These are phyloP conservation scores for Helenozyma rhizophorensis DNA, from an alignment of 805 yeast species.

Conservation along the genomic window DNA sequence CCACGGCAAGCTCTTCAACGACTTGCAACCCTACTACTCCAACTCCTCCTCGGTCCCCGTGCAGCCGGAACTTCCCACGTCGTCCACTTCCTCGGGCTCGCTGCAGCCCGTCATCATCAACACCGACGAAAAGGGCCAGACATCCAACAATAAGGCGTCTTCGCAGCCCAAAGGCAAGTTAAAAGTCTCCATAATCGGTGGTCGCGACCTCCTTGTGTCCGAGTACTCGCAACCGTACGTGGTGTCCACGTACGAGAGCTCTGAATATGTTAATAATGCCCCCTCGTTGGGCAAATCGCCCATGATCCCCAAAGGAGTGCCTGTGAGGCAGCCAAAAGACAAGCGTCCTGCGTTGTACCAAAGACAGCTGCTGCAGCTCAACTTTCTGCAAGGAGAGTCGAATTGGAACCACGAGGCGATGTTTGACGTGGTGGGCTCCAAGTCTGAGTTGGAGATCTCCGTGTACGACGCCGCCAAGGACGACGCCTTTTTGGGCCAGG, in stretches of 20 bases:
- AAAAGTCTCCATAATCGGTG: slow-evolving; percentile 76
- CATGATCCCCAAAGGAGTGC: slow-evolving; percentile 13
- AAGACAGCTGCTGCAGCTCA: slow-evolving; percentile 36
- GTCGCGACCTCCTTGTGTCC: slow-evolving; percentile 59
- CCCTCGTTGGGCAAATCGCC: slow-evolving; percentile 40
- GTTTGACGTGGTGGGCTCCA: slow-evolving; percentile 85
- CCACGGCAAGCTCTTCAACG: slow-evolving; percentile 9
- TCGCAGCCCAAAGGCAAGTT: slow-evolving; percentile 74
- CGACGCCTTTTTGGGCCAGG: slow-evolving; percentile 85
- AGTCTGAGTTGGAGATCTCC: slow-evolving; percentile 82
- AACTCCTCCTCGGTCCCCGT: slow-evolving; percentile 2
- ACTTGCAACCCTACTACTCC: slow-evolving; percentile 18
- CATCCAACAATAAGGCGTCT: slow-evolving; percentile 22
- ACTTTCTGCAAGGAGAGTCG: slow-evolving; percentile 16
- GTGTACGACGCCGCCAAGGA: slow-evolving; percentile 81
- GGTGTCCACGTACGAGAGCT: slow-evolving; percentile 86
- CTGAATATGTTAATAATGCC: slow-evolving; percentile 83
- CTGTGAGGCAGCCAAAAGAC: slow-evolving; percentile 11
- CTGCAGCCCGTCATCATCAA: slow-evolving; percentile 29
- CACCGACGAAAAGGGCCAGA: slow-evolving; percentile 39
- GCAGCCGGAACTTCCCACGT: slow-evolving; percentile 5
- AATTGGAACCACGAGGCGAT: slow-evolving; percentile 92
- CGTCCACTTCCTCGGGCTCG: slow-evolving; percentile 9
- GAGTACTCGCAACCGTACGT: slow-evolving; percentile 73
- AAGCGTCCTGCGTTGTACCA: slow-evolving; percentile 34